Base-by-base conservation (phyloP, 2,329 filamentous ascomycete genomes). In the Tympanopsis confertula region DNA sequence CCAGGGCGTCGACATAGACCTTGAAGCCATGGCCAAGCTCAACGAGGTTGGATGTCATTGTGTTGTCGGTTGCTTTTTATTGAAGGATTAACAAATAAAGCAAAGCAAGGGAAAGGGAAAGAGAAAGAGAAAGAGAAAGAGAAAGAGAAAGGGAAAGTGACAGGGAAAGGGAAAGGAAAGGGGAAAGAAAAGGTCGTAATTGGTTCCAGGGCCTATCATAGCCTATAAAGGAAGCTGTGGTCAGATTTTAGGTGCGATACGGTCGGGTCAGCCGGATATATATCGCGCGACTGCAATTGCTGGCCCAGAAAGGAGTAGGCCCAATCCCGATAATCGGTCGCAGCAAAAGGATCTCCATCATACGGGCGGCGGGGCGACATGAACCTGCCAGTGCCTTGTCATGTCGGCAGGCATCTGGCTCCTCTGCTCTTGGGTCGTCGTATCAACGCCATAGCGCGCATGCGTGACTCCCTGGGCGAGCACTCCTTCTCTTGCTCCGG, bases 401-500 rank as follows among this genome's bases (percentile, higher is more conserved):
- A 65, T 68, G 33, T 59, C 50, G 7, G 51, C 56, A 40, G 63
- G 61, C 24, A 54, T 46, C 4, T 55, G 49, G 14, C 43, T 43
- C 10, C 45, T 45, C 36, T 51, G 40, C 22, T 48, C 41, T 5
- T 47, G 40, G 15, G 48, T 47, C 3, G 51, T 52, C 3, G 41
- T 42, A 1, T 54, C 52, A 18, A 48, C 30, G 19, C 58, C 53
- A 22, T 57, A 59, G 37, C 67, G 56, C 1, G 66, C 67, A 19
- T 66, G 57, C 44, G 56, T 52, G 3, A 65, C 66, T 28, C 59
- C 59, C 46, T 75, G 66, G 2, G 50, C 56, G 26, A 81, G 49
- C 20, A 80, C 47, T 0, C 68, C 66, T 5, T 52, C 54, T 45
- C 59, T 62, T 39, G 63, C 52, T 1, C 61, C 62, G 2, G 55